These are phyloP conservation scores for Viola pubescens DNA, from an alignment of 441 rosid genomes.

Conservation along the genomic window DNA sequence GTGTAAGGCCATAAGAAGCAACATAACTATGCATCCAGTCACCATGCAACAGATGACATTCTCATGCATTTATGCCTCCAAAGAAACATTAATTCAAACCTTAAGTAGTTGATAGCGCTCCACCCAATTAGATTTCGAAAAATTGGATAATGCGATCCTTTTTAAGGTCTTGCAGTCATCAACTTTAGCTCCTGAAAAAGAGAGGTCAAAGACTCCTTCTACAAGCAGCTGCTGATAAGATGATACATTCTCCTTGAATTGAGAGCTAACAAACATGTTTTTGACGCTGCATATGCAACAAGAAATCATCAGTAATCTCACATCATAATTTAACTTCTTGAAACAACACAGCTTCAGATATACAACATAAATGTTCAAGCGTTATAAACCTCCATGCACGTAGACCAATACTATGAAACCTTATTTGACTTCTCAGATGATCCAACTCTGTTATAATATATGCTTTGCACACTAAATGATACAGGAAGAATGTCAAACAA, in stretches of 20 bases:
- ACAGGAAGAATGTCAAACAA: neutral
- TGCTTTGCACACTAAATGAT: neutral
- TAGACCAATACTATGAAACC: neutral
- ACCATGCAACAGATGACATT: slow-evolving; percentile 1
- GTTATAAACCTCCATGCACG: neutral
- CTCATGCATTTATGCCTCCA: neutral
- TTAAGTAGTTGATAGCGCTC: slow-evolving; percentile 49
- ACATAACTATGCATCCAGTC: neutral
- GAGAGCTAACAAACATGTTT: slow-evolving; percentile 69
- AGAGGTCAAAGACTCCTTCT: slow-evolving; percentile 74
- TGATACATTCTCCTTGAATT: slow-evolving; percentile 73
- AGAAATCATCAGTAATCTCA: slow-evolving; percentile 16
- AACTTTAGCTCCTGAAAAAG: slow-evolving; percentile 36
- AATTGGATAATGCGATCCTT: slow-evolving; percentile 51
- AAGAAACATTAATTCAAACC: slow-evolving; percentile 36
- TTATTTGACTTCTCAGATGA: neutral
- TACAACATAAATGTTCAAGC: neutral
- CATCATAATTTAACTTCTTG: neutral
- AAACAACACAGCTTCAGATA: neutral
- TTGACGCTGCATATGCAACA: slow-evolving; percentile 49
- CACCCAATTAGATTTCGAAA: slow-evolving; percentile 66
- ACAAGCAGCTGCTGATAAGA: slow-evolving; percentile 63
- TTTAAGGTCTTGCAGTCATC: slow-evolving; percentile 59
- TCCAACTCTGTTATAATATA: neutral
- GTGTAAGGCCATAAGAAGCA: slow-evolving; percentile 11